Conservation (phyloP, 2,329 filamentous ascomycete genomes). For the Colletotrichum lindemuthianum region DNA sequence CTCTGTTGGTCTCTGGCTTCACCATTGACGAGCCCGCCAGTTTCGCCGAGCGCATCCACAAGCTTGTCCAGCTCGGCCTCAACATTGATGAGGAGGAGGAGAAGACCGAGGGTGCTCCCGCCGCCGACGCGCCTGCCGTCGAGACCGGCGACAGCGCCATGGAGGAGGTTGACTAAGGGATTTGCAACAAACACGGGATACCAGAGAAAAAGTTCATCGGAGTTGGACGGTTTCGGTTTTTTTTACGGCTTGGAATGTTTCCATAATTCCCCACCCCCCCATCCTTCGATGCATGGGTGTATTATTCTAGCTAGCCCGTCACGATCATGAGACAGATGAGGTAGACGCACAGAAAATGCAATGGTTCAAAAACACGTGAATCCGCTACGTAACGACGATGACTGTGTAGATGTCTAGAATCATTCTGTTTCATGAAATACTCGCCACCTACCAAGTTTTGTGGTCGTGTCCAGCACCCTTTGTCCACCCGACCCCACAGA, state of each 20-base stretch:
- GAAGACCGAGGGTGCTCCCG: constrained; percentile 67
- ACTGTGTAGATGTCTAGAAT: too few species aligned
- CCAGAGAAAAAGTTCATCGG: constrained; percentile 47
- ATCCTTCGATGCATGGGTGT: constrained; percentile 45
- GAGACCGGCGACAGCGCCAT: constrained; percentile 90
- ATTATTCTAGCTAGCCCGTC: constrained; percentile 51
- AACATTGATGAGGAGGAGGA: constrained; percentile 97
- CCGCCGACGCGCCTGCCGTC: constrained; percentile 67
- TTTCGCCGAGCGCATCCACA: constrained; percentile 99
- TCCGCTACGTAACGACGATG: not conserved
- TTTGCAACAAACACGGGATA: constrained; percentile 46
- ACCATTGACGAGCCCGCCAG: constrained; percentile 98
- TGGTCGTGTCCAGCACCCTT: too few species aligned
- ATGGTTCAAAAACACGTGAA: constrained; percentile 24
- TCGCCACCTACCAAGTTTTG: too few species aligned
- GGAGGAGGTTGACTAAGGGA: constrained; percentile 97
- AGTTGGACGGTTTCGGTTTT: constrained; percentile 53
- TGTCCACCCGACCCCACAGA: too few species aligned
- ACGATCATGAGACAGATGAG: constrained; percentile 54
- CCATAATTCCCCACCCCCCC: constrained; percentile 47
- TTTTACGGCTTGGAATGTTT: constrained; percentile 37
- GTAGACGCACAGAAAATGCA: constrained; percentile 47
- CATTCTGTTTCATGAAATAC: too few species aligned
- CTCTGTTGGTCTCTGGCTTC: constrained; percentile 97
- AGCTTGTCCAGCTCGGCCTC: constrained; percentile 96